Base-by-base conservation (phyloP, 805 yeast genomes). In the Wickerhamomyces kurtzmanii region DNA sequence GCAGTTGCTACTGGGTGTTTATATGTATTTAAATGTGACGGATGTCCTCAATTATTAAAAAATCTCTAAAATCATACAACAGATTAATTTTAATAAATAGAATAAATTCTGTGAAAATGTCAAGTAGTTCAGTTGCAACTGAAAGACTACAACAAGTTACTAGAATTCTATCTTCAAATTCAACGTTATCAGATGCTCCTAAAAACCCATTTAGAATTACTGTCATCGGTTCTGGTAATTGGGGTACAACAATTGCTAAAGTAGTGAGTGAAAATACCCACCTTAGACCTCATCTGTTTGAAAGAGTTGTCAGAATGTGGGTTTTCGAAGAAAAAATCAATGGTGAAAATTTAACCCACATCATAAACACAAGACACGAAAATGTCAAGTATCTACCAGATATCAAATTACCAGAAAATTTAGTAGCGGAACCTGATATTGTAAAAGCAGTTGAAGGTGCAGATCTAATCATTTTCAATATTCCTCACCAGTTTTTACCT, bases 231-330 rank as follows among this genome's bases (percentile, higher is more conserved):
- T 86, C 96, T 17, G 98, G 97, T 52, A 89, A 89, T 60, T 89
- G 98, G 82, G 98, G 98, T 39, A 85, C 96, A 21, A 89, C 97
- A 12, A 86, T 91, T 31, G 96, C 97, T 37, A 89, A 91, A 55
- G 85, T 89, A 24, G 77, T 86, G 16, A 86, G 96, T 21, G 97
- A 91, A 57, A 87, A 86, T 55, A 65, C 87, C 23, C 66, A 65
- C 12, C 71, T 71, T 37, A 71, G 84, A 56, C 77, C 87, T 22
- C 66, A 73, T 21, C 59, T 83, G 46, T 91, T 91, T 55, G 67
- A 73, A 34, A 61, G 59, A 36, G 61, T 70, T 31, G 96, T 91
- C 22, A 76, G 79, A 45, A 87, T 91, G 97, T 91, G 98, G 98
- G 98, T 91, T 10, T 84, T 68, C 45, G 89, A 91, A 58, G 98